phyloP scores from a whole-genome alignment of 495 filamentous ascomycete species.

The Corynascus novoguineensis region DNA sequence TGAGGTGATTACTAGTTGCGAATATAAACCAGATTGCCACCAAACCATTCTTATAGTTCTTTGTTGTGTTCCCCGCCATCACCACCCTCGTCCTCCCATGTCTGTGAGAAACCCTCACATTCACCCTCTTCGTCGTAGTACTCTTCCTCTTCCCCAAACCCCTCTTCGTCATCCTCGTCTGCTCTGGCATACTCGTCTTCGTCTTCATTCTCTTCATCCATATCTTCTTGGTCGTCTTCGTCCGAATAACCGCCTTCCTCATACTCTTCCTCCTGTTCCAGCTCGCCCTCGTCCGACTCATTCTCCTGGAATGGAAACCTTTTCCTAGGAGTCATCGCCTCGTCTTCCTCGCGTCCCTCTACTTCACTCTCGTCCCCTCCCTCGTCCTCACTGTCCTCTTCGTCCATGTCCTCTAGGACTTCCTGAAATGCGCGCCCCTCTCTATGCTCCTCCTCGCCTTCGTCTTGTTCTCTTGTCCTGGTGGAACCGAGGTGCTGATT shows the following conservation, averaged over 20 bases:
- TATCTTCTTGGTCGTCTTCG: conserved; percentile 16
- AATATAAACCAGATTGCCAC: background rate
- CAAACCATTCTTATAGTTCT: background rate
- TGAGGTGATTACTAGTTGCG: no score
- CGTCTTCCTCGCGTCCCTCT: conserved; percentile 15
- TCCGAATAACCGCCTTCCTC: conserved; percentile 16
- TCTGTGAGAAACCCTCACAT: background rate
- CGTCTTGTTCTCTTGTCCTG: conserved; percentile 17
- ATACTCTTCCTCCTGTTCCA: conserved; percentile 11
- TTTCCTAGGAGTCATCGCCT: background rate
- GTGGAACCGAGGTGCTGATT: no score
- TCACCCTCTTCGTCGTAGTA: conserved; percentile 19
- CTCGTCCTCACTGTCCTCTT: conserved; percentile 18
- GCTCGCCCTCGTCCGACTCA: conserved; percentile 16
- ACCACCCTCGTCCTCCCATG: conserved; percentile 5
- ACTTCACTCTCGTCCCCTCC: conserved; percentile 23
- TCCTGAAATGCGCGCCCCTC: conserved; percentile 11
- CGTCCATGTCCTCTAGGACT: conserved; percentile 21
- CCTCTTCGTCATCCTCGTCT: conserved; percentile 16
- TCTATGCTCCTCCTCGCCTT: conserved; percentile 8
- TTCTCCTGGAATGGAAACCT: conserved; percentile 1
- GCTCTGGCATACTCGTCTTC: conserved; percentile 12
- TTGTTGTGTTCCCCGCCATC: conserved; percentile 1
- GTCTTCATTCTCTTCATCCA: conserved; percentile 21
- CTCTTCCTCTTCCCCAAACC: conserved; percentile 19